phyloP scores from a whole-genome alignment of 83 land plant species.

The Picea abies region DNA sequence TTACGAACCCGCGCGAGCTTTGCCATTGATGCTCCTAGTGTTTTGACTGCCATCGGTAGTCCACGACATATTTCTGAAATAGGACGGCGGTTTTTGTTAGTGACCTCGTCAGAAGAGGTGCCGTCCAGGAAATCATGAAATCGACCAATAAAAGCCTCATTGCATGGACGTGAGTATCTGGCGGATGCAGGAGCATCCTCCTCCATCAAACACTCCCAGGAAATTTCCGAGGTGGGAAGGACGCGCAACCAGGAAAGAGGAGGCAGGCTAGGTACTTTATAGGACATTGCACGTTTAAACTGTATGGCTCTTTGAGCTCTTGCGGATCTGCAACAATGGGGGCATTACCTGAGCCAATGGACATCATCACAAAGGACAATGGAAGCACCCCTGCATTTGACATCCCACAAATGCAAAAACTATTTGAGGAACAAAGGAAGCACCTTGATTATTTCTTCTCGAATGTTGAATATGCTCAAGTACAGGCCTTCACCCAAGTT shows the following conservation, averaged over 20 bases:
- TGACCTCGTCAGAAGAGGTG: no score
- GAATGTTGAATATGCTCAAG: slow-evolving; percentile 65
- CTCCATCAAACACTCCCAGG: no score
- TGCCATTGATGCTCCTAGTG: not conserved
- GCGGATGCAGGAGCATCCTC: no score
- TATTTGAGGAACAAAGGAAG: slow-evolving; percentile 63
- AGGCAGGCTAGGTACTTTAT: no score
- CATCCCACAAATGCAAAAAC: slow-evolving; percentile 12
- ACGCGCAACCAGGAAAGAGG: no score
- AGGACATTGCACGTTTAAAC: not conserved
- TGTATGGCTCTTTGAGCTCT: not conserved
- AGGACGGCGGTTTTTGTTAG: no score
- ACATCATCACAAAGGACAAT: not conserved
- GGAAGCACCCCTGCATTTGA: not conserved
- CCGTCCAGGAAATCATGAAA: no score
- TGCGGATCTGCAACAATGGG: slow-evolving; percentile 8
- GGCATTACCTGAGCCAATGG: slow-evolving; percentile 5
- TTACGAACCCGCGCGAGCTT: not conserved
- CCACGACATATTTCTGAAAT: no score
- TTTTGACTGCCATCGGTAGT: not conserved
- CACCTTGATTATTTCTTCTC: slow-evolving; percentile 80
- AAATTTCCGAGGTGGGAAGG: no score
- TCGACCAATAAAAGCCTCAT: no score
- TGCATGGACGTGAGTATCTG: no score
- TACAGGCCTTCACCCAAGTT: slow-evolving; percentile 70